These are phyloP conservation scores for Botrytis squamosa DNA, from an alignment of 2,329 filamentous ascomycete species.

Conservation along the genomic window DNA sequence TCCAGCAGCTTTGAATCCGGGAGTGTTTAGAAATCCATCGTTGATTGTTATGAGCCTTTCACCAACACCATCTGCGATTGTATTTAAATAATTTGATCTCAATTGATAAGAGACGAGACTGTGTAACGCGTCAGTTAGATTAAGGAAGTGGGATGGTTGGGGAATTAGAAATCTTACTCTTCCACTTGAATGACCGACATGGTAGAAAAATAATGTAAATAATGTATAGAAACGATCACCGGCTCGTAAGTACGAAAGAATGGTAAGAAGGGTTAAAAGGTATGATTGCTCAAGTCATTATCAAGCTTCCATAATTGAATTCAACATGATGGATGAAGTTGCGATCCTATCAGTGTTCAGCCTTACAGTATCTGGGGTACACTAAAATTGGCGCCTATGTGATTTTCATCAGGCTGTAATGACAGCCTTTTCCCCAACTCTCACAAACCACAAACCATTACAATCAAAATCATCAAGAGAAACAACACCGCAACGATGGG, in stretches of 20 bases:
- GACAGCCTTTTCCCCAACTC: constrained; percentile 2
- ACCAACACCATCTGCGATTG: constrained; percentile 79
- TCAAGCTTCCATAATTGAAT: neutral
- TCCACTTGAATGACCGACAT: constrained; percentile 43
- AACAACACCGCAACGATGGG: constrained; percentile 47
- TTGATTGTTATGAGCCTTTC: constrained; percentile 82
- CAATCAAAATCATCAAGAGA: constrained; percentile 10
- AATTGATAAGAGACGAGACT: constrained; percentile 82
- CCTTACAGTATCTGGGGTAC: constrained; percentile 13
- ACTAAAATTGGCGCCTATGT: constrained; percentile 4
- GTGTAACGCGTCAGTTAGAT: constrained; percentile 20
- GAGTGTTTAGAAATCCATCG: constrained; percentile 74
- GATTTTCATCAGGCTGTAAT: constrained; percentile 3
- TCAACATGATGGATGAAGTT: constrained; percentile 7
- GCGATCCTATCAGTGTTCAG: constrained; percentile 17
- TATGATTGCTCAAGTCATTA: neutral
- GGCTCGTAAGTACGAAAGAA: constrained; percentile 10
- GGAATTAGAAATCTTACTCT: constrained; percentile 36
- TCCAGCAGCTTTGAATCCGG: constrained; percentile 78
- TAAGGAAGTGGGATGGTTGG: neutral
- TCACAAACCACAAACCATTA: neutral
- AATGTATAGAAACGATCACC: neutral
- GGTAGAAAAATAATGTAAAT: neutral
- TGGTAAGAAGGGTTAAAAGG: neutral
- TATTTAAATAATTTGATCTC: constrained; percentile 74